phyloP scores from a whole-genome alignment of 2,329 filamentous ascomycete species.

The Zymoseptoria pseudotritici region DNA sequence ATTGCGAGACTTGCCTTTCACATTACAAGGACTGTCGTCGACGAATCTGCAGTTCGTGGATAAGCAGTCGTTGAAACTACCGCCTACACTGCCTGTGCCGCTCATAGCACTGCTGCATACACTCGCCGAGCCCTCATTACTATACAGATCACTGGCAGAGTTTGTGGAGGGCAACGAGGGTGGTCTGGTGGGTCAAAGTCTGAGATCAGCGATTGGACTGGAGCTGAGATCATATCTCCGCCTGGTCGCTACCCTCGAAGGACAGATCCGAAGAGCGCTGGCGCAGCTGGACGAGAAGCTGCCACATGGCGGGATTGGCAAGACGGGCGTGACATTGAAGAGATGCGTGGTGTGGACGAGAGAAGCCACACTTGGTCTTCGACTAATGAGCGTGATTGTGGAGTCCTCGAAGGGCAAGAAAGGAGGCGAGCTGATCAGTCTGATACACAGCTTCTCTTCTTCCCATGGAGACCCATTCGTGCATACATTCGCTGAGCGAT shows the following conservation, averaged over 20 bases:
- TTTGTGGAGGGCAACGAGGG: conserved; percentile 77
- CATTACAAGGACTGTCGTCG: conserved; percentile 84
- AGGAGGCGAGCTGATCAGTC: conserved; percentile 83
- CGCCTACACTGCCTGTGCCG: conserved; percentile 70
- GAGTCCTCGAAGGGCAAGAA: conserved; percentile 80
- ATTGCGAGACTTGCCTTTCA: conserved; percentile 73
- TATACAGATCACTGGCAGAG: conserved; percentile 71
- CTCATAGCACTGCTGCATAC: conserved; percentile 81
- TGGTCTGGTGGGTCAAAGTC: conserved; percentile 83
- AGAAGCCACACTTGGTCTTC: conserved; percentile 90
- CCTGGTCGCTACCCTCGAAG: conserved; percentile 84
- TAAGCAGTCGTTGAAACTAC: conserved; percentile 64
- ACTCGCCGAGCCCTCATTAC: conserved; percentile 84
- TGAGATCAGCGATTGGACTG: conserved; percentile 74
- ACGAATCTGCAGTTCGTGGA: conserved; percentile 71
- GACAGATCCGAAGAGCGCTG: conserved; percentile 78
- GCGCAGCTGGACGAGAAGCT: conserved; percentile 62
- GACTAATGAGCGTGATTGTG: conserved; percentile 88
- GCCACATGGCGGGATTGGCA: conserved; percentile 65
- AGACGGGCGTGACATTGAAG: conserved; percentile 87
- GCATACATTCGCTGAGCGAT: conserved; percentile 80
- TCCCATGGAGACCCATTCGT: conserved; percentile 95
- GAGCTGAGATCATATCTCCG: conserved; percentile 86
- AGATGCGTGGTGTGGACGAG: conserved; percentile 95
- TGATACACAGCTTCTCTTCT: conserved; percentile 88